Conservation (phyloP, 2,329 filamentous ascomycete genomes). For the Ceratocystis destructans region DNA sequence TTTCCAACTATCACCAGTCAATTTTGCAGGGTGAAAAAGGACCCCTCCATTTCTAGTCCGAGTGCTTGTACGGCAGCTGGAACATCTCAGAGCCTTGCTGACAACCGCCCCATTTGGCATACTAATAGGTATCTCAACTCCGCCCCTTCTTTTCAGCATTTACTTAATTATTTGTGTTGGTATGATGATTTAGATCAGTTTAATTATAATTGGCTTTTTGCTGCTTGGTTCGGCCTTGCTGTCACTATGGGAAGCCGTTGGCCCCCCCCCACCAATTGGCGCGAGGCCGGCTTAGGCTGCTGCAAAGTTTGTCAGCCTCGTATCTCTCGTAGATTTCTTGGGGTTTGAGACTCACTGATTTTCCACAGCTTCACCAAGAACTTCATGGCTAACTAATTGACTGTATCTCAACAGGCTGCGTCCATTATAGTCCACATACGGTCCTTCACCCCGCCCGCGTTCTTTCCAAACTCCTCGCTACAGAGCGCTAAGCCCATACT, state of each 20-base stretch:
- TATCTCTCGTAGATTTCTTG: not conserved
- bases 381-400: not conserved
- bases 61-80: not conserved
- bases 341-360: not conserved
- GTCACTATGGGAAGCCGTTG: not conserved
- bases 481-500: not conserved
- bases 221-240: not conserved
- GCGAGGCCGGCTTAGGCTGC: not conserved
- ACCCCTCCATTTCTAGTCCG: slow-evolving; percentile 1
- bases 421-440: not conserved
- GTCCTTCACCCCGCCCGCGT: not conserved
- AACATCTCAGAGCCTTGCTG: not conserved
- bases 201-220: not conserved
- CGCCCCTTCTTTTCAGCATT: not conserved
- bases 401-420: not conserved
- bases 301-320: slow-evolving; percentile 2
- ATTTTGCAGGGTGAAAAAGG: slow-evolving; percentile 10
- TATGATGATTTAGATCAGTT: not conserved
- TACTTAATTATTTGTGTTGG: not conserved
- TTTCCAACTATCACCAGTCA: slow-evolving; percentile 11
- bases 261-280: not conserved
- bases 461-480: not conserved
- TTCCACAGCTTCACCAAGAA: not conserved
- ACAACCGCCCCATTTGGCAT: not conserved
- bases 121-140: not conserved